Base-by-base conservation (phyloP, 768 basidiomycete species). In the Cytidiella melzeri region DNA sequence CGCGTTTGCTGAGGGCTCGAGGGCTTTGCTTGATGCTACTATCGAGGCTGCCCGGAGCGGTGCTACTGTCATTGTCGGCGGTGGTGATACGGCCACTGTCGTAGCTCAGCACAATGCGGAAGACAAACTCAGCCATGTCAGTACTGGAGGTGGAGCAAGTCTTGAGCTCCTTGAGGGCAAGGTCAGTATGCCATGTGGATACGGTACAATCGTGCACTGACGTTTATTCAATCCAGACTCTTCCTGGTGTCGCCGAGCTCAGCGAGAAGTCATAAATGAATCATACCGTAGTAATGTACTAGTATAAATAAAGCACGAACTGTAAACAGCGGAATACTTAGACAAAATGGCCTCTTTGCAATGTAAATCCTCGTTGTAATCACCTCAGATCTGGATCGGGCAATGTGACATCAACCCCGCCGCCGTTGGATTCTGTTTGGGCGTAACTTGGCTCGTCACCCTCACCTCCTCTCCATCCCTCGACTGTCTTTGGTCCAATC, bases 131-230 rank as follows among this genome's bases (percentile, higher is more conserved):
- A 93, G 88, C 68, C 95, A 99, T 69, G 92, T 99, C 60, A 92
- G 88, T 66, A 99, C 95, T 30, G 95, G 95, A 54, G 95, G 89
- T 41, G 91, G 91, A 45, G 92, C 92, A 25, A 88, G 86, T 64
- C 80, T 99, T 51, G 95, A 99, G 68, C 77, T 99, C 36, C 79
- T 99, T 58, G 95, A 99, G 74, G 95, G 95, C 69, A 99, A 99
- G 84, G 93, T 92, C 60, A 61, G 72, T 53, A 34, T 43, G 11
- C 37, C 23, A 21, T 9, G 12, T 25, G 13, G 13, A 20, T 39
- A 13, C 10, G 3, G 36, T 36, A 4, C 15, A 7, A 34, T 7
- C 30, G 30, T 15, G 25, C 44, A 41, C 21, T 30, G 38, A 18
- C 3, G 61, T 23, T 55, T n/a, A 26, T 19, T 42, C 30, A 18